These are phyloP conservation scores for Umbelopsis isabellina DNA, from an alignment of 192 early-diverging fungal genomes.

Conservation along the genomic window DNA sequence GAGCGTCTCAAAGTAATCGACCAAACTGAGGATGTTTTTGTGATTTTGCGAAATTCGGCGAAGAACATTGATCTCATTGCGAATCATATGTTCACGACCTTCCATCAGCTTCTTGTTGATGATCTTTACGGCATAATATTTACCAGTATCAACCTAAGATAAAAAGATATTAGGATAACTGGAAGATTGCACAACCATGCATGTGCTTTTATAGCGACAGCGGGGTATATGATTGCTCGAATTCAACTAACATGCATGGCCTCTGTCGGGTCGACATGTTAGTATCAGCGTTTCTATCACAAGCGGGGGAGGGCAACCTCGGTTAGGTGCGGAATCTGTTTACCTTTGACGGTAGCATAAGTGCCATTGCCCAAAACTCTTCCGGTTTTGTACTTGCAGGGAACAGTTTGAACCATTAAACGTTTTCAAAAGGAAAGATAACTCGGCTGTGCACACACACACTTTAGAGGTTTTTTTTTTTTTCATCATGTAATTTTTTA, in stretches of 20 bases:
- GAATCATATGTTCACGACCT: slow-evolving; percentile 67
- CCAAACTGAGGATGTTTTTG: slow-evolving; percentile 70
- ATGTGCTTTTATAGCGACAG: not conserved
- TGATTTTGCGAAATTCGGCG: slow-evolving; percentile 69
- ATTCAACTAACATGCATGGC: slow-evolving; percentile 53
- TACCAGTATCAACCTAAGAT: slow-evolving; percentile 63
- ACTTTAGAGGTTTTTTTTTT: not conserved
- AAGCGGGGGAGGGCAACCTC: not conserved
- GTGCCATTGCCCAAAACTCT: slow-evolving; percentile 66
- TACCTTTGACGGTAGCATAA: slow-evolving; percentile 72
- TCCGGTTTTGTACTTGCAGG: slow-evolving; percentile 71
- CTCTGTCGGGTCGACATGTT: slow-evolving; percentile 39
- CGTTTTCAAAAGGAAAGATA: not conserved
- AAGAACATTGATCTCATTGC: slow-evolving; percentile 76
- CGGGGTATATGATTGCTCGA: not conserved
- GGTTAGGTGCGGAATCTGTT: not conserved
- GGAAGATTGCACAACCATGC: not conserved
- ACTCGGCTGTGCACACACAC: not conserved
- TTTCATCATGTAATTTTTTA: not conserved
- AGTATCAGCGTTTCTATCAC: not conserved
- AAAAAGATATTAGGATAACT: not conserved
- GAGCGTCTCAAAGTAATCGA: slow-evolving; percentile 82
- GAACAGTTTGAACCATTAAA: slow-evolving; percentile 37
- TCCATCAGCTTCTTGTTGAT: slow-evolving; percentile 78
- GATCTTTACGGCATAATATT: slow-evolving; percentile 79